phyloP scores from a whole-genome alignment of 1,284 basidiomycete genomes.

The Lentinus polychrous region DNA sequence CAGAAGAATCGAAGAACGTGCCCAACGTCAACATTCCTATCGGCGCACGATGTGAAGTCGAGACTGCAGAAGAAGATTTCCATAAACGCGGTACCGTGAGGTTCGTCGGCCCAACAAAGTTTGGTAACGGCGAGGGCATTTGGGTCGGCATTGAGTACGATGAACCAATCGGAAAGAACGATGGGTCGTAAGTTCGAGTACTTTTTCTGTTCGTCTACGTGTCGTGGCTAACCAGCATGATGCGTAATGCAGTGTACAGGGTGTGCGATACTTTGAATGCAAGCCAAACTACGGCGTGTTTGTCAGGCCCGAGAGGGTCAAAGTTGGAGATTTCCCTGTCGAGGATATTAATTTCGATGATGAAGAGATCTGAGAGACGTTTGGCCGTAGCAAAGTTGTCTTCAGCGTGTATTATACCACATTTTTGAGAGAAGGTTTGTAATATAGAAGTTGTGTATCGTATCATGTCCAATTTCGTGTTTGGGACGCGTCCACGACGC shows the following conservation, averaged over 20 bases:
- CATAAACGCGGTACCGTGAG: slow-evolving; percentile 79
- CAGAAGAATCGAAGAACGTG: slow-evolving; percentile 27
- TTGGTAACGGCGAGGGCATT: slow-evolving; percentile 56
- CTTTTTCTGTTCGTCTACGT: background rate
- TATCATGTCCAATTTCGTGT: background rate
- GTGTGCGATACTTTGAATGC: slow-evolving; percentile 81
- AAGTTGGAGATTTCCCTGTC: slow-evolving; percentile 82
- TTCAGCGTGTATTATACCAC: background rate
- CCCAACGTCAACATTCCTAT: slow-evolving; percentile 40
- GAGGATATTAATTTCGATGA: slow-evolving; percentile 68
- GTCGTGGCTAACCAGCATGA: slow-evolving; percentile 2
- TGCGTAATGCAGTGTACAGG: slow-evolving; percentile 64
- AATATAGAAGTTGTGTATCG: background rate
- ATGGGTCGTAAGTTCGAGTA: slow-evolving; percentile 72
- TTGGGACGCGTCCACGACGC: background rate
- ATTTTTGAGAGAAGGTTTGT: background rate
- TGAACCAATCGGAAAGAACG: slow-evolving; percentile 93
- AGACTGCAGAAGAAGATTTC: slow-evolving; percentile 56
- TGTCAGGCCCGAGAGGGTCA: slow-evolving; percentile 79
- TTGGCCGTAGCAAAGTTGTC: background rate
- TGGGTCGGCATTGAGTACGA: slow-evolving; percentile 97
- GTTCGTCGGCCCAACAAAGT: slow-evolving; percentile 79
- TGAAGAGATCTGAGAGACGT: slow-evolving; percentile 54
- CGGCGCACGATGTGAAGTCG: slow-evolving; percentile 82
- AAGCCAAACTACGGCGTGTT: slow-evolving; percentile 78